phyloP scores from a whole-genome alignment of 805 yeast genomes.

The Candida caryicola region DNA sequence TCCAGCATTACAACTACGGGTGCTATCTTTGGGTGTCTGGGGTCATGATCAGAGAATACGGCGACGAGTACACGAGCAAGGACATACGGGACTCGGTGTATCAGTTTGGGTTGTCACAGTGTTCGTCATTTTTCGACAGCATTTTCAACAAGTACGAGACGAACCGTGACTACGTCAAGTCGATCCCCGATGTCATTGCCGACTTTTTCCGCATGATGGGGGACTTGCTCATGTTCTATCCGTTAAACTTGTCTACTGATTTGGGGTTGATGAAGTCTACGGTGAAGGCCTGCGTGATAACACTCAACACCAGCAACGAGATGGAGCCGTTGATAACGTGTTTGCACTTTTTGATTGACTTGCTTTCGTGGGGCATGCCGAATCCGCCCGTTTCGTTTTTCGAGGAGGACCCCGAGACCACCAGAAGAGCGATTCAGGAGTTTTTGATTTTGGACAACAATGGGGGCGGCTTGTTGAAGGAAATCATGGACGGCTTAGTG shows the following conservation, averaged over 20 bases:
- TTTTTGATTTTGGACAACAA: slow-evolving; percentile 42
- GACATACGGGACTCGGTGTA: slow-evolving; percentile 61
- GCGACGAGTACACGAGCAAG: slow-evolving; percentile 49
- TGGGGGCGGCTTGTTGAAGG: slow-evolving; percentile 56
- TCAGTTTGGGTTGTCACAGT: slow-evolving; percentile 70
- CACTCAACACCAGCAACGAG: slow-evolving; percentile 54
- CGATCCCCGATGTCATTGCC: slow-evolving; percentile 70
- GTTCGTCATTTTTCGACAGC: slow-evolving; percentile 51
- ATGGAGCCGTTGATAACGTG: slow-evolving; percentile 67
- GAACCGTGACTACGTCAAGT: slow-evolving; percentile 29
- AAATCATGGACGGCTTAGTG: slow-evolving; percentile 63
- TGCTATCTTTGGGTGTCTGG: slow-evolving; percentile 92
- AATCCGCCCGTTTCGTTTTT: slow-evolving; percentile 75
- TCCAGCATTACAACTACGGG: slow-evolving; percentile 65
- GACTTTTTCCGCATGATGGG: slow-evolving; percentile 81
- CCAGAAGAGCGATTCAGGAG: slow-evolving; percentile 21
- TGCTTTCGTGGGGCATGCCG: slow-evolving; percentile 79
- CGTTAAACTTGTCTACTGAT: slow-evolving; percentile 47
- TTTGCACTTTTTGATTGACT: slow-evolving; percentile 76
- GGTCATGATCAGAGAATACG: slow-evolving; percentile 64
- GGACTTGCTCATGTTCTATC: slow-evolving; percentile 75
- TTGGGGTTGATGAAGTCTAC: slow-evolving; percentile 49
- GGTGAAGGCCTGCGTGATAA: slow-evolving; percentile 56
- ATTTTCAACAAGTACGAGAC: slow-evolving; percentile 22
- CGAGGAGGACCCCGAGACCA: slow-evolving; percentile 43